A percentile compares a stretch with the other conserved stretches of the same genome.
Conservation (phyloP, 352 stramenopile genomes). For the Globisporangium nodosum region DNA sequence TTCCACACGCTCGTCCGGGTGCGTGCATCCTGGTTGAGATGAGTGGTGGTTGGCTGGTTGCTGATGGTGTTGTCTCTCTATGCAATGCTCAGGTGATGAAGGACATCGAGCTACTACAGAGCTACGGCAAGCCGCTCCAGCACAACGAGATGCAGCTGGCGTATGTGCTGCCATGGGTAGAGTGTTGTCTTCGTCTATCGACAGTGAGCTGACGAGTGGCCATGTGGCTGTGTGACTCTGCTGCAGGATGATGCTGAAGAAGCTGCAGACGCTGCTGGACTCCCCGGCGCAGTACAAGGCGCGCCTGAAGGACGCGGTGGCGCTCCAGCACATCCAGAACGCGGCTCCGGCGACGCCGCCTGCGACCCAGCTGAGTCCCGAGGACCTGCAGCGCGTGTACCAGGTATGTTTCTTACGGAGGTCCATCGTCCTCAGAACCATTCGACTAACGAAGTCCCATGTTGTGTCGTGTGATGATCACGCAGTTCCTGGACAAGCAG, state of each 20-base stretch:
- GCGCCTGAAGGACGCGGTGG: constrained; percentile 70
- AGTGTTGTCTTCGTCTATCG: neutral
- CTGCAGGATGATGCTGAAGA: constrained; percentile 72
- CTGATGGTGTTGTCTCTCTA: too few relatives aligned
- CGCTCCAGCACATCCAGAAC: constrained; percentile 67
- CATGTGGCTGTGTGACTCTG: neutral
- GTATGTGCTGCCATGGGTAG: constrained; percentile 32
- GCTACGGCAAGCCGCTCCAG: constrained; percentile 80
- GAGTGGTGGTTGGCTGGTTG: too few relatives aligned
- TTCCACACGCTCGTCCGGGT: constrained; percentile 81
- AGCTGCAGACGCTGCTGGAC: constrained; percentile 74
- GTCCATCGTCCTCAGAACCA: too few relatives aligned
- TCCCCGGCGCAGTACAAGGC: constrained; percentile 85
- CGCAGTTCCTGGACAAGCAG: constrained; percentile 79
- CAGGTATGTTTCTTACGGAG: neutral
- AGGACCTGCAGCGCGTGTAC: constrained; percentile 72
- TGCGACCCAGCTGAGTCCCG: constrained; percentile 55
- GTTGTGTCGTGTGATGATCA: neutral
- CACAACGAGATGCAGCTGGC: constrained; percentile 68
- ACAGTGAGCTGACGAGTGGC: neutral
- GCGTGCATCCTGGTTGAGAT: neutral
- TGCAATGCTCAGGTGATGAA: constrained; percentile 56
- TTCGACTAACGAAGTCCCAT: too few relatives aligned
- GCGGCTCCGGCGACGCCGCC: constrained; percentile 18
- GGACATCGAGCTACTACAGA: constrained; percentile 84